Evolutionary conservation across 78 protist species (phyloP).

Genomic region (Pigoraptor vietnamica): DNA sequence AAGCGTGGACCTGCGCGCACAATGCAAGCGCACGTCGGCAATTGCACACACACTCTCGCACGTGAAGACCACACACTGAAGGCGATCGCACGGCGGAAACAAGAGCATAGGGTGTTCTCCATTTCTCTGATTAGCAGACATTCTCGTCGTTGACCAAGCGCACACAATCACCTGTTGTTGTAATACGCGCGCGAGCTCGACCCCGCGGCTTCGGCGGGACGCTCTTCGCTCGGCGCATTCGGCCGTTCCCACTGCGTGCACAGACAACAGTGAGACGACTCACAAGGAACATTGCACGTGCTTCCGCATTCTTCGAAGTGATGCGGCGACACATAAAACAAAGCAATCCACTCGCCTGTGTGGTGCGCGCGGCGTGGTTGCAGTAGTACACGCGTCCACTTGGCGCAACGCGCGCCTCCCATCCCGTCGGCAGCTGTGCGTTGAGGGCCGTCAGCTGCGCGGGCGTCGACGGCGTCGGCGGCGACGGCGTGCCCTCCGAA

Average conservation of each 20-base stretch:
- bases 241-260: background rate
- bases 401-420: constrained; percentile 12
- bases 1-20: background rate
- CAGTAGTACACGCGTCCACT: constrained; percentile 2
- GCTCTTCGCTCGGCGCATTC: background rate
- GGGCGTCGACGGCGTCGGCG: background rate
- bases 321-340: background rate
- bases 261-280: background rate
- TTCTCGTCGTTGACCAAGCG: no score
- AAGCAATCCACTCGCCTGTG: background rate
- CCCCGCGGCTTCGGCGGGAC: background rate
- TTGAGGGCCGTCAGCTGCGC: background rate
- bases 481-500: background rate
- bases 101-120: no score
- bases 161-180: background rate
- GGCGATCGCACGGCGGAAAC: no score
- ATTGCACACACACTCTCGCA: no score
- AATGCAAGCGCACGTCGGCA: no score
- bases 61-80: no score
- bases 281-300: background rate
- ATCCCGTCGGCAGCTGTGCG: background rate
- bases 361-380: constrained; percentile 5
- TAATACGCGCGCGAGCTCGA: background rate
- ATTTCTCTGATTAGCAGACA: no score
- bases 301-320: background rate